Evolutionary conservation across 2,329 filamentous ascomycete species (phyloP).

Genomic region (Elsinoe arachidis): DNA sequence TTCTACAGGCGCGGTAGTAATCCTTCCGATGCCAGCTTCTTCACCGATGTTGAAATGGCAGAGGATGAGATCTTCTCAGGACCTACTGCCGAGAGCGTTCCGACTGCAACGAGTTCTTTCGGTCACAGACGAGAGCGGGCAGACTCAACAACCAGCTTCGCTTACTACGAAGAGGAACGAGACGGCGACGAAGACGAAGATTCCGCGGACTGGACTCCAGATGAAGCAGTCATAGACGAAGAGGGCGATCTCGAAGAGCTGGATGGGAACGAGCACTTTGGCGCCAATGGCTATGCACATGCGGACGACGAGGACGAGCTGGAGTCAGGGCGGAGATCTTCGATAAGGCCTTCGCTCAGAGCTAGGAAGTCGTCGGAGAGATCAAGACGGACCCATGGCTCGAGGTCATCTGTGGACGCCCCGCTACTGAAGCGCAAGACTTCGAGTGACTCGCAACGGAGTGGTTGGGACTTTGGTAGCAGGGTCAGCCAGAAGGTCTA

Average conservation of each 20-base stretch:
- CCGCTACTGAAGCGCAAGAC: constrained; percentile 63
- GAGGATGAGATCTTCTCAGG: constrained; percentile 92
- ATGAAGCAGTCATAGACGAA: constrained; percentile 41
- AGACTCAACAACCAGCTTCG: constrained; percentile 80
- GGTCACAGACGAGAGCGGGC: constrained; percentile 71
- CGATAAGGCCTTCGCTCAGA: constrained; percentile 28
- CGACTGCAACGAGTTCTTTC: constrained; percentile 86
- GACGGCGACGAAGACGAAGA: constrained; percentile 40
- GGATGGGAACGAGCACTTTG: constrained; percentile 28
- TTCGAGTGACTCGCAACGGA: constrained; percentile 60
- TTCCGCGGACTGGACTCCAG: constrained; percentile 39
- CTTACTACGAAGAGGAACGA: constrained; percentile 71
- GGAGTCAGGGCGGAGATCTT: constrained; percentile 24
- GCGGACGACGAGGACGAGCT: constrained; percentile 33
- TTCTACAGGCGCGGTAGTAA: constrained; percentile 59
- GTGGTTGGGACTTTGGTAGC: constrained; percentile 50
- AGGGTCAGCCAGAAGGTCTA: constrained; percentile 83
- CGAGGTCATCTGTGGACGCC: constrained; percentile 47
- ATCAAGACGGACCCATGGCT: constrained; percentile 31
- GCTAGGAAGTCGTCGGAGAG: constrained; percentile 54
- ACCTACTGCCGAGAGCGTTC: constrained; percentile 90
- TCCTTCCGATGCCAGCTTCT: constrained; percentile 55
- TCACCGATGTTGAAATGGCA: constrained; percentile 97
- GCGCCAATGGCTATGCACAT: constrained; percentile 35
- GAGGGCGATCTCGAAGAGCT: constrained; percentile 33